Base-by-base conservation (phyloP, 1,284 basidiomycete genomes). In the Ceratobasidium theobromae region DNA sequence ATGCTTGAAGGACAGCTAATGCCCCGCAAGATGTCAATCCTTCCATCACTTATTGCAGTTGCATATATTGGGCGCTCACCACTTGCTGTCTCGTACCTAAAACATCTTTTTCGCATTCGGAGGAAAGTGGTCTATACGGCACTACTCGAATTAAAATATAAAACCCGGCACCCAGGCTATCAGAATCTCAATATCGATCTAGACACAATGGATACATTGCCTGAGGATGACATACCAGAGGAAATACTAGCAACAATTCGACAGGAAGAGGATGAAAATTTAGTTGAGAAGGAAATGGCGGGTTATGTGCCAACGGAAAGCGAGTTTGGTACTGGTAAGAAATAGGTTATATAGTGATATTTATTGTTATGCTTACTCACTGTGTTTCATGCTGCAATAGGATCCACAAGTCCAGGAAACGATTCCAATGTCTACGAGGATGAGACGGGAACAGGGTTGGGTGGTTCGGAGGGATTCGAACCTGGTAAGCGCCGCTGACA, bases 1-100 rank as follows among this genome's bases (percentile, higher is more conserved):
- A 78, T 80, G 75, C 3, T 77, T 0, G 65, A 71, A 5, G 76
- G 77, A 0, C 60, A 72, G 4, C 40, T 76, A 1, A 72, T 80
- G 74, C 79, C 78, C 11, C 72, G 69, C 4, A 72, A 55, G 1
- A 71, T 72, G 0, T 27, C n/a, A 0, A 68, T 79, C 1, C 70
- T 80, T 4, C 68, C 77, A 0, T 71, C 73, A 1, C 66, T 75
- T 1, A 71, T 79, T 12, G 70, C 74, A 0, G 69, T 80, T 3
- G 76, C 75, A 3, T 77, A 73, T 67, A 69, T 78, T 43, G 78
- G 79, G 0, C 28, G 48, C 1, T 71, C 73, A 16, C 41, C 71
- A 11, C 30, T 78, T 3, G 73, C 73, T 4, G 73, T 73, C 35
- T 21, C 64, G 0, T 71, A 70, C 70, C 54, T 79, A 1, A 65